phyloP scores from a whole-genome alignment of 805 yeast species.

The Nematodospora valgi region DNA sequence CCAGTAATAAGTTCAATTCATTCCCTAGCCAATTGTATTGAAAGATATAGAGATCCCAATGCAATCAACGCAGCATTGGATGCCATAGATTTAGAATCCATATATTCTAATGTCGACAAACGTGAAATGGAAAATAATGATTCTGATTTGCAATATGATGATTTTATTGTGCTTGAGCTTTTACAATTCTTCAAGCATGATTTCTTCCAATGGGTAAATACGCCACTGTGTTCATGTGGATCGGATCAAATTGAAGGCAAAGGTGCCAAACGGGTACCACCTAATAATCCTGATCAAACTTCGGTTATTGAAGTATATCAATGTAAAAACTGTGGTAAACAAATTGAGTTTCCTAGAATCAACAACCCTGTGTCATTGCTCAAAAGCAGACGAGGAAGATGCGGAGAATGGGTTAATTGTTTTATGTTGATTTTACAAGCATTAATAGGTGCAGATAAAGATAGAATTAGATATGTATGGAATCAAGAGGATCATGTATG shows the following conservation, averaged over 20 bases:
- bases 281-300: constrained; percentile 46
- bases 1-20: constrained; percentile 4
- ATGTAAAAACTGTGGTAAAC: constrained; percentile 49
- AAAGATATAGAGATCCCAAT: constrained; percentile 13
- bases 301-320: constrained; percentile 58
- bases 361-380: constrained; percentile 63
- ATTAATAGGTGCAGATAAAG: constrained; percentile 41
- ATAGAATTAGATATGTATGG: constrained; percentile 66
- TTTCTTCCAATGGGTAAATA: constrained; percentile 82
- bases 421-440: constrained; percentile 70
- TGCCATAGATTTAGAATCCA: constrained; percentile 53
- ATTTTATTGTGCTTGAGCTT: constrained; percentile 30
- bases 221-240: constrained; percentile 60
- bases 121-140: constrained; percentile 26
- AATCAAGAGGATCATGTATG: constrained; percentile 94
- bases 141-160: constrained; percentile 26
- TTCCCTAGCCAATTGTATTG: constrained; percentile 2
- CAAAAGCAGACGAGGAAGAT: constrained; percentile 67
- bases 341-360: constrained; percentile 70
- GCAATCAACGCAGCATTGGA: constrained; percentile 54
- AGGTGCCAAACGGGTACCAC: constrained; percentile 33
- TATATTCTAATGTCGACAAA: constrained; percentile 60
- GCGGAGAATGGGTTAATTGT: constrained; percentile 95
- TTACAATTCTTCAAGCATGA: constrained; percentile 58
- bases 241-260: constrained; percentile 27